Evolutionary conservation across 2,329 filamentous ascomycete species (phyloP).

Genomic region (Colletotrichum coccodes): DNA sequence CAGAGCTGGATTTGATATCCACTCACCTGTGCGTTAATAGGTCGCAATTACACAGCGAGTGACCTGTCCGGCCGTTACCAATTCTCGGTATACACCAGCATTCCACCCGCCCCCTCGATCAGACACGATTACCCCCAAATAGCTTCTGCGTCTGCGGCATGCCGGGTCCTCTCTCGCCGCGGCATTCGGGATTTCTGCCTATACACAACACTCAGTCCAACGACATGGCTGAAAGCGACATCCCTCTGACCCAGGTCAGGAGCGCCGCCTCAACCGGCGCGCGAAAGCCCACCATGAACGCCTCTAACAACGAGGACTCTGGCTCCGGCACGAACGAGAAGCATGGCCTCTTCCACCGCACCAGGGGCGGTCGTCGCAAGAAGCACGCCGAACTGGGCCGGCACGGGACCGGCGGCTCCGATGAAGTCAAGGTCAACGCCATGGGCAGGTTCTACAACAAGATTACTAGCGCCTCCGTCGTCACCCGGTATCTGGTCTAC

Average conservation of each 20-base stretch:
- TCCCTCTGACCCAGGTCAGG: conserved; percentile 65
- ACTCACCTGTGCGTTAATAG: conserved; percentile 21
- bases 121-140: not conserved
- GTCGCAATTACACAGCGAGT: conserved; percentile 5
- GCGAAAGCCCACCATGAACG: conserved; percentile 55
- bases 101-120: conserved; percentile 16
- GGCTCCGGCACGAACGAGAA: conserved; percentile 55
- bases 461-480: conserved; percentile 69
- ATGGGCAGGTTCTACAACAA: conserved; percentile 75
- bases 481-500: conserved; percentile 76
- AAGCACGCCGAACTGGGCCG: conserved; percentile 55
- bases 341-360: conserved; percentile 51
- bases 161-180: conserved; percentile 46
- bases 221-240: conserved; percentile 54
- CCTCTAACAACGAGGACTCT: conserved; percentile 45
- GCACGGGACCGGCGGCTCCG: conserved; percentile 55
- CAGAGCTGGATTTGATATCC: conserved; percentile 30
- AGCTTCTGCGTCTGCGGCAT: conserved; percentile 27
- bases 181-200: conserved; percentile 56
- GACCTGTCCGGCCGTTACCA: not conserved
- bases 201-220: conserved; percentile 42
- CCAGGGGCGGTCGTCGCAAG: conserved; percentile 60
- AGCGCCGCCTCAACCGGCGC: conserved; percentile 66
- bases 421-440: conserved; percentile 68
- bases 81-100: not conserved